These are phyloP conservation scores for Zymoseptoria pseudotritici DNA, from an alignment of 2,329 filamentous ascomycete species.

Conservation along the genomic window DNA sequence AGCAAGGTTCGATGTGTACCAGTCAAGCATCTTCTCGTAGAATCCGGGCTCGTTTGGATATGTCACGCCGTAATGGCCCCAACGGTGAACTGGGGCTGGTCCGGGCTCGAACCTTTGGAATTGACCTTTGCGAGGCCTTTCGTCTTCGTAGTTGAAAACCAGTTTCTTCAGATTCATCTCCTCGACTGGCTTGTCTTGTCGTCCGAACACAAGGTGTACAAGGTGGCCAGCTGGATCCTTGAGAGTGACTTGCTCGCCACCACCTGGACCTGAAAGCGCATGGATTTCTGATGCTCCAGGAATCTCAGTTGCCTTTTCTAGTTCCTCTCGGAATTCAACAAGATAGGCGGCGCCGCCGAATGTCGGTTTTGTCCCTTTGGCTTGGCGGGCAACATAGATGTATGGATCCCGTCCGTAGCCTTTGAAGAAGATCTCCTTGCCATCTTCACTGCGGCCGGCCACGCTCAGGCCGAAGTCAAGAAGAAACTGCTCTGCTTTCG, in stretches of 20 bases:
- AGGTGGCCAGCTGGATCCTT: slow-evolving; percentile 29
- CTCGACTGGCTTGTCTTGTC: slow-evolving; percentile 10
- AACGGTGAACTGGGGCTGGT: slow-evolving; percentile 39
- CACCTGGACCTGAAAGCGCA: slow-evolving; percentile 28
- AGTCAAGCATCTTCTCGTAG: slow-evolving; percentile 10
- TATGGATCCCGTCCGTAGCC: slow-evolving; percentile 39
- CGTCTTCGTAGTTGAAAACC: slow-evolving; percentile 24
- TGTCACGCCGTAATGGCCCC: slow-evolving; percentile 36
- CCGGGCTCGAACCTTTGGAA: slow-evolving; percentile 34
- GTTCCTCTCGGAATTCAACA: slow-evolving; percentile 32
- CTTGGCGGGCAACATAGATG: slow-evolving; percentile 35
- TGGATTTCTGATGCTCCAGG: slow-evolving; percentile 21
- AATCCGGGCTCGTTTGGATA: slow-evolving; percentile 29
- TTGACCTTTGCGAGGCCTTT: slow-evolving; percentile 23
- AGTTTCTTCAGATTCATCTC: slow-evolving; percentile 14
- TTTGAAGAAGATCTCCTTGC: slow-evolving; percentile 32
- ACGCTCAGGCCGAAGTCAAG: slow-evolving; percentile 14
- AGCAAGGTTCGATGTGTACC: slow-evolving; percentile 42
- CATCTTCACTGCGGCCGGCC: no score
- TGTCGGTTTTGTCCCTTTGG: slow-evolving; percentile 26
- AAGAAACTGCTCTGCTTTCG: slow-evolving; percentile 4
- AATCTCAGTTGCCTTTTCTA: slow-evolving; percentile 26
- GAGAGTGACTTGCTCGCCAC: slow-evolving; percentile 27
- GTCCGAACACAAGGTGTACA: slow-evolving; percentile 29
- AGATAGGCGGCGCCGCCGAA: slow-evolving; percentile 34